Evolutionary conservation across 176 grass and related monocot genomes (phyloP), one percentile per base, ranked within the genome.

Genomic region (Raddia guianensis): DNA sequence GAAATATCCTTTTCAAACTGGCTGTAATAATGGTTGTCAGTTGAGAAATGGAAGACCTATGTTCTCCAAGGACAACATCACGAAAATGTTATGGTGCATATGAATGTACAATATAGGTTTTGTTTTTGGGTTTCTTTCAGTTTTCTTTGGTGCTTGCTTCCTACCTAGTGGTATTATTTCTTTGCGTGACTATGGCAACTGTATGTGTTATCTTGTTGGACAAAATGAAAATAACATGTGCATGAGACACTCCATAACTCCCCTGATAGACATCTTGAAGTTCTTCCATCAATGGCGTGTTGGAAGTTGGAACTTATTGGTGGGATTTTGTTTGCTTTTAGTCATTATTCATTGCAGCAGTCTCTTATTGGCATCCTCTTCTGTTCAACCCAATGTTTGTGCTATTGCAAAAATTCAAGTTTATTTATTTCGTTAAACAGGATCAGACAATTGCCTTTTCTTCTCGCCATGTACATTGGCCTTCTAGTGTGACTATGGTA

Each of bases 141-240:
- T 70, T 61, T 76, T 68, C 11, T 50, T 15, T 56, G n/a, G n/a
- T 53, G 4, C 13, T 60, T 69, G 15, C 37, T 73, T 45, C 45
- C 7, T 62, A 35, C 64, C 34, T 51, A 74, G 19, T 67, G 12
- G 6, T 33, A 12, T 21, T 43, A 1, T 48, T 66, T 78, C 15
- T 52, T 79, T 88, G 45, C 3, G 3, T 74, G 13, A 59, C 20
- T 56, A 47, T 71, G 55, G 37, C 12, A 63, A 33, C 12, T 69
- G 5, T 45, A 52, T 64, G 20, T 20, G 1, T 32, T 8, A n/a
- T 56, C 11, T 27, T 18, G 5, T 3, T 79, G 46, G 13, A 74
- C 27, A 58, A 54, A 8, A 45, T 58, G 67, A 50, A 67, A 77
- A 21, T 19, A 12, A 5, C 44, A 33, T 46, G 15, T 7, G 5